These are phyloP conservation scores for Malus hybrid DNA, from an alignment of 331 rosid genomes.

Conservation along the genomic window DNA sequence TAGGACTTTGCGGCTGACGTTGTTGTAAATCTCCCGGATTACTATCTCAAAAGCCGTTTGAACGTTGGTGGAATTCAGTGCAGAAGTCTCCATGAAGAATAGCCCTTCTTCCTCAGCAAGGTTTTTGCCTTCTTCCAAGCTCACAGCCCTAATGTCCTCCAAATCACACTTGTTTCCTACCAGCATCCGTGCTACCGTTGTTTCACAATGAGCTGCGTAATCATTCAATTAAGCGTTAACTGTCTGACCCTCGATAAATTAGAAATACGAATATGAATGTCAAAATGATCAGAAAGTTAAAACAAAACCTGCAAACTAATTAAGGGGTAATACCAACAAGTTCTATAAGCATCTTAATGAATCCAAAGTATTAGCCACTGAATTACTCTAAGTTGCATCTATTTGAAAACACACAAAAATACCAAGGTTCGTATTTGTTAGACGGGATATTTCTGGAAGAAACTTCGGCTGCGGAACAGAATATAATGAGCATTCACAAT, in stretches of 20 bases:
- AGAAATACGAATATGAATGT: neutral
- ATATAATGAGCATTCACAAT: neutral
- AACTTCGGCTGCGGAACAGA: neutral
- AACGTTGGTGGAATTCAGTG: conserved; percentile 80
- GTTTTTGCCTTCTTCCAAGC: conserved; percentile 65
- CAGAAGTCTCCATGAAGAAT: conserved; percentile 97
- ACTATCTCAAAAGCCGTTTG: conserved; percentile 80
- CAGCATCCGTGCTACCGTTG: conserved; percentile 66
- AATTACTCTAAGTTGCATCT: neutral
- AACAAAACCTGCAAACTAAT: neutral
- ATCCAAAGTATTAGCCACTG: neutral
- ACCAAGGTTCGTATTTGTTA: neutral
- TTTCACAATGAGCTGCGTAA: conserved; percentile 83
- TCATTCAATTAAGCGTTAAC: neutral
- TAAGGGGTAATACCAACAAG: neutral
- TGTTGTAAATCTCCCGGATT: conserved; percentile 70
- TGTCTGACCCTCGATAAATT: neutral
- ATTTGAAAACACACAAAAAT: neutral
- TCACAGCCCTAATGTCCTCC: conserved; percentile 81
- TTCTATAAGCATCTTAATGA: neutral
- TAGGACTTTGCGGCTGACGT: conserved; percentile 68
- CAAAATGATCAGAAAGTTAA: neutral
- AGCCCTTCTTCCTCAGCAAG: conserved; percentile 80
- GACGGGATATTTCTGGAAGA: neutral
- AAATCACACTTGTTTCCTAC: conserved; percentile 92